phyloP scores from a whole-genome alignment of 2,329 filamentous ascomycete species.

The Penicillium hesseltinei region DNA sequence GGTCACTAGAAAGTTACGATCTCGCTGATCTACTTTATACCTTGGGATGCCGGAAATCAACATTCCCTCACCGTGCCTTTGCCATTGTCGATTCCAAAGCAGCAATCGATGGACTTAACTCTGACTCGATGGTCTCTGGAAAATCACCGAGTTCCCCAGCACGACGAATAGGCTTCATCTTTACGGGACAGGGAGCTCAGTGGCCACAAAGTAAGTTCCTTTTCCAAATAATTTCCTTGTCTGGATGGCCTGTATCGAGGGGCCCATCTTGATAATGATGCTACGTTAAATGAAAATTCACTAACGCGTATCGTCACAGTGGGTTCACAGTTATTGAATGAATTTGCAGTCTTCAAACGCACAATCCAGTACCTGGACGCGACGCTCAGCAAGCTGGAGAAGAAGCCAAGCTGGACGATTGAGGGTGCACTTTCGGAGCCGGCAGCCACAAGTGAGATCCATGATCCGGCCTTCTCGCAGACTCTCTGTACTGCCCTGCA shows the following conservation, averaged over 20 bases:
- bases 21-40: neutral
- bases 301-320: too few relatives aligned
- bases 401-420: neutral
- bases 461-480: conserved; percentile 25
- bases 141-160: too few relatives aligned
- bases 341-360: conserved; percentile 12
- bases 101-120: too few relatives aligned
- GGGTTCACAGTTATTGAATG: too few relatives aligned
- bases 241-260: too few relatives aligned
- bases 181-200: conserved; percentile 38
- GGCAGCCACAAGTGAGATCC: conserved; percentile 16
- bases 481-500: conserved; percentile 32
- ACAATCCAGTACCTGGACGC: conserved; percentile 9
- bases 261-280: too few relatives aligned
- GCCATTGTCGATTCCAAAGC: neutral
- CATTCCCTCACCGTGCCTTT: neutral
- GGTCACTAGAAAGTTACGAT: neutral
- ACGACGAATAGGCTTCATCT: conserved; percentile 23
- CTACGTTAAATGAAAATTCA: too few relatives aligned
- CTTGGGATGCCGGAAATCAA: neutral
- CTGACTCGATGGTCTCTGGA: too few relatives aligned
- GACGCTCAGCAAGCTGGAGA: conserved; percentile 8
- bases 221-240: too few relatives aligned
- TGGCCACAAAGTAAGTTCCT: conserved; percentile 27
- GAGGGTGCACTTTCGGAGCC: conserved; percentile 10